Percentiles rank a stretch among this genome's conserved stretches.
phyloP scores from a whole-genome alignment of 1,284 basidiomycete species.

The Ceratobasidium sp. region DNA sequence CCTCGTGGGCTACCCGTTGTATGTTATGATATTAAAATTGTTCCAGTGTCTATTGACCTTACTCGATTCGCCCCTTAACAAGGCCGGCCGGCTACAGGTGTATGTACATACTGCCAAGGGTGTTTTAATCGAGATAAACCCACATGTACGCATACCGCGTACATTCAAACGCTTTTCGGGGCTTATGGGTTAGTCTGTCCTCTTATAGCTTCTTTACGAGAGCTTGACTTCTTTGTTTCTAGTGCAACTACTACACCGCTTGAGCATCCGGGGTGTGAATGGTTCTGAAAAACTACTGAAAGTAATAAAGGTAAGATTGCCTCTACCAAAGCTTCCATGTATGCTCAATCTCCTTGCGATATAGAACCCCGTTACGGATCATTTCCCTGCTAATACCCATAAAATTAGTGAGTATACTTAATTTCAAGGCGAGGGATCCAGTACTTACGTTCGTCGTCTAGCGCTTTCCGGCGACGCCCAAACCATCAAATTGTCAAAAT shows the following conservation, averaged over 20 bases:
- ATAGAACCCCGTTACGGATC: conserved; percentile 95
- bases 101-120: conserved; percentile 99
- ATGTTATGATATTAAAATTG: conserved; percentile 2
- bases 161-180: conserved; percentile 99
- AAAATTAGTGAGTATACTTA: conserved; percentile 83
- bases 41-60: conserved; percentile 92
- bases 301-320: conserved; percentile 83
- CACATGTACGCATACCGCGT: conserved; percentile 95
- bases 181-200: conserved; percentile 85
- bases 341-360: not conserved
- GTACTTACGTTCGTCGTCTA: conserved; percentile 54
- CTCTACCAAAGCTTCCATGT: not conserved
- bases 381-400: conserved; percentile 94
- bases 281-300: conserved; percentile 97
- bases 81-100: conserved; percentile 95
- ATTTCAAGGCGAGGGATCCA: no score
- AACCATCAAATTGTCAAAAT: conserved; percentile 84
- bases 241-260: conserved; percentile 98
- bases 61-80: conserved; percentile 98
- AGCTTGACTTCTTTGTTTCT: conserved; percentile 33
- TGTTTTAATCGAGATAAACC: conserved; percentile 98
- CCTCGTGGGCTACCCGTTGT: conserved; percentile 37
- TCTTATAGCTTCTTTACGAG: not conserved
- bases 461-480: conserved; percentile 94
- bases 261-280: conserved; percentile 95